Evolutionary conservation across 768 basidiomycete species (phyloP), one percentile per base, ranked within the genome.

Genomic region (Nidula microcarpa): DNA sequence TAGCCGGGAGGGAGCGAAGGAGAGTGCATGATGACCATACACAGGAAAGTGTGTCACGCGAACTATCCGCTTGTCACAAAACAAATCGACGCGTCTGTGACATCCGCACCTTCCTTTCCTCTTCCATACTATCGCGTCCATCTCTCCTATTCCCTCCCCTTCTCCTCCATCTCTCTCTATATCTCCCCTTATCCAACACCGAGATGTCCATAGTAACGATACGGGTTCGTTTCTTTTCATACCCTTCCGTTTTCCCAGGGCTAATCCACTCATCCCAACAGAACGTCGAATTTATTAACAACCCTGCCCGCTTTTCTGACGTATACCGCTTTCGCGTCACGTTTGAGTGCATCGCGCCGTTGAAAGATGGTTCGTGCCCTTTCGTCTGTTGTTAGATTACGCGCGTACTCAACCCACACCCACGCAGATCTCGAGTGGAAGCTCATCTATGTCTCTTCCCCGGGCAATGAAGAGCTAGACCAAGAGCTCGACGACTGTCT

Each of bases 401-500:
- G 32, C n/a, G 10, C 5, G 6, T 30, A 13, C 16, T 49, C 30
- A 30, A 8, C 35, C 45, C 32, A 53, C 50, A 39, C 6, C 43
- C 16, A 36, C 8, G 16, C 23, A 96, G 97, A 99, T 70, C 84
- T 99, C 57, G 97, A 99, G 69, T 99, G 97, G 97, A 87, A 87
- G 59, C 86, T 99, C 59, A 94, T 97, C 45, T 98, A 96, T 68
- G 96, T 98, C 50, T 93, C 97, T 1, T 93, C 89, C 3, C 95
- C 96, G 0, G 94, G 87, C 8, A 82, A 91, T 65, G 90, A 93
- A 62, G 86, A 89, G 39, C 88, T 89, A 47, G 97, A 99, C 68
- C 97, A 99, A 67, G 97, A 98, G 68, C 82, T 99, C 18, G 97
- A 99, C 69, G 91, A 93, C 63, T 98, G 94, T 69, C 86, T 98